phyloP scores from a whole-genome alignment of 2,329 filamentous ascomycete genomes.

The Alternaria arbusti region DNA sequence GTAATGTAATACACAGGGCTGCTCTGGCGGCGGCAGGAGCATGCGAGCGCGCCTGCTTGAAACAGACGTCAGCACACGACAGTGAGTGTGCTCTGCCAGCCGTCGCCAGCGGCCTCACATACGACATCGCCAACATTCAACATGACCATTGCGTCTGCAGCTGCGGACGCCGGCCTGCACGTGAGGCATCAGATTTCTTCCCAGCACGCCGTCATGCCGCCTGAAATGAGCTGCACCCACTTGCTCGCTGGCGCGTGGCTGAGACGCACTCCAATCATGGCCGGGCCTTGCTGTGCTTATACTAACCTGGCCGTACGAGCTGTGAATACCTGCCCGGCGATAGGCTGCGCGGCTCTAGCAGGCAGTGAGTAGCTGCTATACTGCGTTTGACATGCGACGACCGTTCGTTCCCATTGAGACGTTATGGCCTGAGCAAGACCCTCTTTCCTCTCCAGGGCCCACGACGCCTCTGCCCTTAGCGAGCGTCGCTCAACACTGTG shows the following conservation, averaged over 20 bases:
- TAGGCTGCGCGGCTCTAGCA: background rate
- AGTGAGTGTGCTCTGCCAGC: conserved; percentile 6
- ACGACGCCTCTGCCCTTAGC: background rate
- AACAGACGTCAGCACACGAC: conserved; percentile 35
- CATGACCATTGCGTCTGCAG: conserved; percentile 12
- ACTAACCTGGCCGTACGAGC: background rate
- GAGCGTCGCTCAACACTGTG: conserved; percentile 8
- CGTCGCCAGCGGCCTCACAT: background rate
- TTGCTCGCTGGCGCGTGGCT: conserved; percentile 32
- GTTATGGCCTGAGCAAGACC: conserved; percentile 1
- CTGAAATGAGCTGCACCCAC: conserved; percentile 21
- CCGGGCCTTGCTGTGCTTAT: conserved; percentile 7
- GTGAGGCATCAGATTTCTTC: conserved; percentile 29
- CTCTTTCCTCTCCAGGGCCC: background rate
- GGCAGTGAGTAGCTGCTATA: background rate
- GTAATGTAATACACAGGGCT: conserved; percentile 15
- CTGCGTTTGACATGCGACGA: conserved; percentile 8
- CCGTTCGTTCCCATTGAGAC: conserved; percentile 1
- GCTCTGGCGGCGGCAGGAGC: conserved; percentile 10
- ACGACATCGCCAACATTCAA: background rate
- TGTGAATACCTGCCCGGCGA: background rate
- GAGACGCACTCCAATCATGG: conserved; percentile 21
- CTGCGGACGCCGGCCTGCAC: conserved; percentile 26
- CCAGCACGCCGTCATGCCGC: conserved; percentile 26
- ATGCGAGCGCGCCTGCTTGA: conserved; percentile 24